These are phyloP conservation scores for Penicillium chermesinum DNA, from an alignment of 495 filamentous ascomycete species.

Conservation along the genomic window DNA sequence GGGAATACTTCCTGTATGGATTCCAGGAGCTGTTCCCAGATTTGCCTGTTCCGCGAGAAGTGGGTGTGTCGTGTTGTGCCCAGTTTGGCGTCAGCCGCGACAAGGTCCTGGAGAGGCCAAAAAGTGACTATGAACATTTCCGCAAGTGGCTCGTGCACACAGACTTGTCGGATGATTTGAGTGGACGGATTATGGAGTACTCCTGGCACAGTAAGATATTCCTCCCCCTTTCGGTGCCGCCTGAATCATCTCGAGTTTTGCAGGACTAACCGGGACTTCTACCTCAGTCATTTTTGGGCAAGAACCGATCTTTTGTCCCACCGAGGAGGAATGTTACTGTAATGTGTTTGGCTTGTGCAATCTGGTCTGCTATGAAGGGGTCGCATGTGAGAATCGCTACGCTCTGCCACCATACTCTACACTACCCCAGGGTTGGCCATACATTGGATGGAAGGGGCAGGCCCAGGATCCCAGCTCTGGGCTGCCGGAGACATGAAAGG, in stretches of 20 bases:
- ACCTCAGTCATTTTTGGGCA: constrained; percentile 46
- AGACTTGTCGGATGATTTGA: constrained; percentile 48
- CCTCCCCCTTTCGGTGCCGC: neutral
- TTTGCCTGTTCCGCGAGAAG: constrained; percentile 39
- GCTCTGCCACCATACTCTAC: constrained; percentile 42
- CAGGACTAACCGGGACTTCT: constrained; percentile 9
- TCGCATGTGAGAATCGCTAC: constrained; percentile 41
- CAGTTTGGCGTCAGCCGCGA: constrained; percentile 65
- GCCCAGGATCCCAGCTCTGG: constrained; percentile 34
- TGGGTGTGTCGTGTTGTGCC: constrained; percentile 62
- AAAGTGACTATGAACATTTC: constrained; percentile 52
- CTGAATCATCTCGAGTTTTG: no score
- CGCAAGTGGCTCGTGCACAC: constrained; percentile 58
- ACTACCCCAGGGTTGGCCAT: constrained; percentile 48
- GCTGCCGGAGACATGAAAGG: no score
- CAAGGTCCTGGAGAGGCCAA: constrained; percentile 41
- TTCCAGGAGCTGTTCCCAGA: constrained; percentile 54
- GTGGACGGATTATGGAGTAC: constrained; percentile 68
- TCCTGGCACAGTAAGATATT: constrained; percentile 58
- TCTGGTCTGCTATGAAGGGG: constrained; percentile 35
- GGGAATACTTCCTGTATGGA: constrained; percentile 46
- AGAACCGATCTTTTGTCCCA: constrained; percentile 52
- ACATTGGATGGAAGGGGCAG: constrained; percentile 47
- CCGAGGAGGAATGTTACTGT: constrained; percentile 56
- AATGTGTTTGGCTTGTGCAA: constrained; percentile 58